Evolutionary conservation across 306 rosid species (phyloP), one percentile per base, ranked within the genome.

Genomic region (Purshia tridentata): DNA sequence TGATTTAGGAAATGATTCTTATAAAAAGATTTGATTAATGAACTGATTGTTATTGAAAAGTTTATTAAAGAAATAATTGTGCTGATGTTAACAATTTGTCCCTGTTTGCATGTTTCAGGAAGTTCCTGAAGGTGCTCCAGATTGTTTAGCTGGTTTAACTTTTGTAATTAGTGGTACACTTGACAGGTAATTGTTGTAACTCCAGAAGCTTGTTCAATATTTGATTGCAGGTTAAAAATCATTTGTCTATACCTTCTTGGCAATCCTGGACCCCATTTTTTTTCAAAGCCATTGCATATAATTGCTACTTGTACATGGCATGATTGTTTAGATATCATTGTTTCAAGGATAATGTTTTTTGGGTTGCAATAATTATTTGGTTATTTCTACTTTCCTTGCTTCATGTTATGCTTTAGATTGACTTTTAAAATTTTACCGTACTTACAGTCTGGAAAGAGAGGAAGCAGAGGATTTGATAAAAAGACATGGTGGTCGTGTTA

Each of bases 381-480:
- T 18, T n/a, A 16, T 23, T 20, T 9, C 0, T 29, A 12, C 29
- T 8, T 63, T 54, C 23, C 4, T 58, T 8, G 11, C 22, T 45
- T 53, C 4, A 39, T 40, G 22, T 19, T 39, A 7, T 42, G 13
- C 3, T 20, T 42, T 10, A 56, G 76, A 65, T 54, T 73, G 47
- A 73, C 66, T 73, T 58, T 72, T 78, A 11, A 62, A 57, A 11
- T 61, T 49, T 61, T 41, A 73, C 67, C 77, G 20, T 63, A 45
- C 39, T 80, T 75, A 37, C 84, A 94, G 99, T 83, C 82, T 94
- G 91, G 99, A 94, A 75, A 88, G 97, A 75, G 98, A 94, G 78
- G 99, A 94, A 83, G 97, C 97, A 20, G 99, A 94, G 84, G 97
- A 88, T 86, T 88, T 94, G 84, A 91, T 94, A 64, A 94, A 94